Percentiles rank a stretch among this genome's conserved stretches.
Evolutionary conservation across 768 basidiomycete genomes (phyloP).

Genomic region (Russula ochroleuca): DNA sequence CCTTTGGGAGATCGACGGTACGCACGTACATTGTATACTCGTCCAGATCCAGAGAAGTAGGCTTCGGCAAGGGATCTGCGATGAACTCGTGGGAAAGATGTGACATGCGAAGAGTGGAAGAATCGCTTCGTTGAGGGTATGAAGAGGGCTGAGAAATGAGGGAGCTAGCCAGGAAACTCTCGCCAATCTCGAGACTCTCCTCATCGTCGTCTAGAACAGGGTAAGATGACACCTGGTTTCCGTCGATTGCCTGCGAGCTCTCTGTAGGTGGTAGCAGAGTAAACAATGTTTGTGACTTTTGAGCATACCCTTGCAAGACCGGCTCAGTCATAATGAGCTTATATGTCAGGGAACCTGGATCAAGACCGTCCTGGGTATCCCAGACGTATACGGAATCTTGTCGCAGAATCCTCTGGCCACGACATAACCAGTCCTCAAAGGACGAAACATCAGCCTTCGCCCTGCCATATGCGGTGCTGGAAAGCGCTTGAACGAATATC

Average conservation of each 20-base stretch:
- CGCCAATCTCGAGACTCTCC: conserved; percentile 58
- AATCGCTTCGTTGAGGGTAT: conserved; percentile 10
- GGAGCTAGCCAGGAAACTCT: conserved; percentile 50
- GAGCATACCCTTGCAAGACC: conserved; percentile 25
- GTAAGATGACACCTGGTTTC: conserved; percentile 1
- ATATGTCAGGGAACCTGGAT: conserved; percentile 9
- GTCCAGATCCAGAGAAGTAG: conserved; percentile 40
- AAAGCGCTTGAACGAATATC: conserved; percentile 30
- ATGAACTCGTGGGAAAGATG: conserved; percentile 27
- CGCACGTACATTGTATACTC: conserved; percentile 58
- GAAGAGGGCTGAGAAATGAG: conserved; percentile 26
- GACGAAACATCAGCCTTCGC: conserved; percentile 25
- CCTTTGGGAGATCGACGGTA: conserved; percentile 56
- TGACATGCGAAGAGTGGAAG: conserved; percentile 22
- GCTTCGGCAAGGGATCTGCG: conserved; percentile 35
- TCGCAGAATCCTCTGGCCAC: conserved; percentile 43
- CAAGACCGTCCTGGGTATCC: conserved; percentile 20
- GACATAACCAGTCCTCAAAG: conserved; percentile 31
- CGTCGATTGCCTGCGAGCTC: conserved; percentile 25
- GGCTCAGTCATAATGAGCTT: conserved; percentile 25
- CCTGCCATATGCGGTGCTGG: conserved; percentile 28
- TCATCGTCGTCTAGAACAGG: conserved; percentile 8
- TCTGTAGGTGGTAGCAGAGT: conserved; percentile 21
- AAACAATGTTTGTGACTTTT: conserved; percentile 23
- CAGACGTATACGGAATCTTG: conserved; percentile 43